A percentile compares a stretch with the other conserved stretches of the same genome.
These are phyloP conservation scores for Ophiocordyceps camponoti-leonardi DNA, from an alignment of 2,329 filamentous ascomycete genomes.

Conservation along the genomic window DNA sequence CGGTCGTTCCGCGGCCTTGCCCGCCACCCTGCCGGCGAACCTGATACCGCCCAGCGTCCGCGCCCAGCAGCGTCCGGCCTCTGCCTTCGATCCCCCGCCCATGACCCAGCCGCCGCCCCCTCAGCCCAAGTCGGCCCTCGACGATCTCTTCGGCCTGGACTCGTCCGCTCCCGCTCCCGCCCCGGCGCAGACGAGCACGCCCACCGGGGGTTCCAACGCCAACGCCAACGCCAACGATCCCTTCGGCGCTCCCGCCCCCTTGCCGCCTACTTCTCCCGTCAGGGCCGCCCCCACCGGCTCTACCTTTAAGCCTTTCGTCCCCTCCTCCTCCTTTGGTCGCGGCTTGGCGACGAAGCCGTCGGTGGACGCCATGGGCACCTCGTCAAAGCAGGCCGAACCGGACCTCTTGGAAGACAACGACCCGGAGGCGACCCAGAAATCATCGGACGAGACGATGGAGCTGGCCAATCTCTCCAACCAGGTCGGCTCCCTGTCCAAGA, in stretches of 20 bases:
- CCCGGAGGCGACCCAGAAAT: constrained; percentile 70
- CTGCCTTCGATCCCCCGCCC: constrained; percentile 33
- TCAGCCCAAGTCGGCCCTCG: constrained; percentile 64
- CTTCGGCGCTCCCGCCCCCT: constrained; percentile 34
- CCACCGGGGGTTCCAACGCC: constrained; percentile 55
- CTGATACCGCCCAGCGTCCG: constrained; percentile 80
- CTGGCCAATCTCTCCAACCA: constrained; percentile 93
- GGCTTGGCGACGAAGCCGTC: constrained; percentile 62
- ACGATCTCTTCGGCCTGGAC: constrained; percentile 88
- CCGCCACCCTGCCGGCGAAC: constrained; percentile 60
- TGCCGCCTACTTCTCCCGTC: constrained; percentile 35
- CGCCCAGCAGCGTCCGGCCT: constrained; percentile 33
- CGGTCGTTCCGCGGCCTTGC: constrained; percentile 46
- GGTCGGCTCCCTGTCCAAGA: constrained; percentile 73
- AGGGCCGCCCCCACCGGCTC: constrained; percentile 26
- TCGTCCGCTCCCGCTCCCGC: constrained; percentile 34
- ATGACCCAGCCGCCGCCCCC: constrained; percentile 19
- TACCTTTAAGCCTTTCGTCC: constrained; percentile 78
- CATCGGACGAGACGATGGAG: constrained; percentile 80
- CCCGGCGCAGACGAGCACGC: constrained; percentile 43
- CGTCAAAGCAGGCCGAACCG: constrained; percentile 30
- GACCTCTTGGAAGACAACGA: constrained; percentile 87
- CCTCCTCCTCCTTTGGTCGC: constrained; percentile 83
- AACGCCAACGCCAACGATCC: constrained; percentile 43
- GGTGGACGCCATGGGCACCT: constrained; percentile 30